A percentile compares a stretch with the other conserved stretches of the same genome.
Evolutionary conservation across 2,329 filamentous ascomycete genomes (phyloP).

Genomic region (Hypoxylon sp.): DNA sequence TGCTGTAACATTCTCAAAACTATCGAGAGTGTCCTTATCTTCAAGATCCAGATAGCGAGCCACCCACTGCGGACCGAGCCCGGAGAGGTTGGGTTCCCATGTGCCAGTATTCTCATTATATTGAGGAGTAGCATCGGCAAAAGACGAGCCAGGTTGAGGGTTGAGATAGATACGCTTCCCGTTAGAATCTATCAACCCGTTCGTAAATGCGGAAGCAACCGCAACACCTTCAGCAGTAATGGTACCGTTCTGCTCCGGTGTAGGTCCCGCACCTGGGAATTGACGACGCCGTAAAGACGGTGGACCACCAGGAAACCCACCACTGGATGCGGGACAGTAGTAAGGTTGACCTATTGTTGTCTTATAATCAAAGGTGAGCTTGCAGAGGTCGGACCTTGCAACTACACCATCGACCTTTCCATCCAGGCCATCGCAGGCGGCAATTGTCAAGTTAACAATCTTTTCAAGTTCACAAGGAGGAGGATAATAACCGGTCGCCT

Average conservation of each 20-base stretch:
- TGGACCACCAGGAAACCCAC: slow-evolving; percentile 32
- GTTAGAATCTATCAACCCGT: slow-evolving; percentile 57
- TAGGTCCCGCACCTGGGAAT: slow-evolving; percentile 42
- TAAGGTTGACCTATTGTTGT: slow-evolving; percentile 63
- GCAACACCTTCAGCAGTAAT: slow-evolving; percentile 52
- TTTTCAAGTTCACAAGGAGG: slow-evolving; percentile 61
- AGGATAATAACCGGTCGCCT: slow-evolving; percentile 59
- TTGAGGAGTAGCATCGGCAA: slow-evolving; percentile 55
- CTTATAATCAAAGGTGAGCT: slow-evolving; percentile 58
- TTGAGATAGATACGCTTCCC: slow-evolving; percentile 56
- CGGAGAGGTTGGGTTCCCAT: slow-evolving; percentile 46
- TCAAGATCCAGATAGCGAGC: slow-evolving; percentile 44
- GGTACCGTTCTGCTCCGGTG: slow-evolving; percentile 50
- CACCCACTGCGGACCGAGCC: slow-evolving; percentile 54
- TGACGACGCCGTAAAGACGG: slow-evolving; percentile 49
- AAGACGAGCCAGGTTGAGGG: slow-evolving; percentile 53
- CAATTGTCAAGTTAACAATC: slow-evolving; percentile 68
- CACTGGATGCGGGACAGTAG: slow-evolving; percentile 58
- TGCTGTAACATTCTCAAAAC: slow-evolving; percentile 63
- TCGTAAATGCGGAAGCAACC: slow-evolving; percentile 54
- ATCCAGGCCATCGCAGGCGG: slow-evolving; percentile 68
- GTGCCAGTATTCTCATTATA: slow-evolving; percentile 53
- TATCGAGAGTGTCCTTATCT: slow-evolving; percentile 55
- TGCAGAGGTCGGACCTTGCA: slow-evolving; percentile 56
- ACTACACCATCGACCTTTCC: slow-evolving; percentile 69